Conservation (phyloP, 768 basidiomycete species). For the Kondoa subrosea region DNA sequence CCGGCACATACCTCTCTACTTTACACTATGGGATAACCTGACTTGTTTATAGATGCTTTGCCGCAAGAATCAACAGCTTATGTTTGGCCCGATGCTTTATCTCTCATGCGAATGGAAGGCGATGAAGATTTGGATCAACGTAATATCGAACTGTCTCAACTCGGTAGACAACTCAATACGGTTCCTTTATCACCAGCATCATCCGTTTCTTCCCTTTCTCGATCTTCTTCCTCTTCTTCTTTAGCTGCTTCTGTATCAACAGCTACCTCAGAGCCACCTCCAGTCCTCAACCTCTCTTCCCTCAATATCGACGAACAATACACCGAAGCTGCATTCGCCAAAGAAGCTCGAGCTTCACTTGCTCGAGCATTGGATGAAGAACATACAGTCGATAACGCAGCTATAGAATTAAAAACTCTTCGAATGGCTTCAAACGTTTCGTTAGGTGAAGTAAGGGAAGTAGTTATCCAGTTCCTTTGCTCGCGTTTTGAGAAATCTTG, state of each 20-base stretch:
- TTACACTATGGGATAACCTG: too few relatives aligned
- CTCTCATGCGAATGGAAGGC: constrained; percentile 6
- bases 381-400: constrained; percentile 79
- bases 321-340: constrained; percentile 48
- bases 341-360: constrained; percentile 64
- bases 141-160: constrained; percentile 4
- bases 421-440: constrained; percentile 93
- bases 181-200: constrained; percentile 2
- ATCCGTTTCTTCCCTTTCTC: constrained; percentile 4
- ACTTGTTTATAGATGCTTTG: not conserved
- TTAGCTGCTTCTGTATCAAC: constrained; percentile 8
- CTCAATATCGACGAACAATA: constrained; percentile 16
- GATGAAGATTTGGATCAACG: constrained; percentile 8
- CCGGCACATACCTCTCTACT: too few relatives aligned
- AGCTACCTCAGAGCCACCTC: constrained; percentile 13
- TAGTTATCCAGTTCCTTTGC: constrained; percentile 71
- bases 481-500: constrained; percentile 50
- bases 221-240: constrained; percentile 12
- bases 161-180: not conserved
- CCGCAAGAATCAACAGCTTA: constrained; percentile 2
- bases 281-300: constrained; percentile 20
- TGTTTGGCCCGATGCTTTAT: constrained; percentile 14
- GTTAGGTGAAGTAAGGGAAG: constrained; percentile 64
- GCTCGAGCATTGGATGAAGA: constrained; percentile 82
- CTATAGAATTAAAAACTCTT: constrained; percentile 85